Conservation (phyloP, 805 yeast genomes). For the Saturnispora diversa region DNA sequence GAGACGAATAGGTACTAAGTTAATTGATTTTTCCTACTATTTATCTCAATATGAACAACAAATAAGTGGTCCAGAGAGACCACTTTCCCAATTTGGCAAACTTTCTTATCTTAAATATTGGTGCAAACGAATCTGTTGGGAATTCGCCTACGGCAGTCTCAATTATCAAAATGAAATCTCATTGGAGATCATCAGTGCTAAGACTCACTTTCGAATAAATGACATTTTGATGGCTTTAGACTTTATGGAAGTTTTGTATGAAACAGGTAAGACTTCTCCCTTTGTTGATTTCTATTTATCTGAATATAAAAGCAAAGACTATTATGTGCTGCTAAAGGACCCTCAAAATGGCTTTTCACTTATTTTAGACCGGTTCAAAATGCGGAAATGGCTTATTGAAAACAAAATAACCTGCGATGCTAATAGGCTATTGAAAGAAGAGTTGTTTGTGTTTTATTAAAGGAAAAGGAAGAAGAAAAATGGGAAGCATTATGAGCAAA, state of each 20-base stretch:
- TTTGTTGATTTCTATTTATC: conserved; percentile 26
- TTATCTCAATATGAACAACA: conserved; percentile 56
- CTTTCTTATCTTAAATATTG: conserved; percentile 68
- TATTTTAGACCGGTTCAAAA: conserved; percentile 19
- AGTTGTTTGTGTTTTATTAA: conserved; percentile 1
- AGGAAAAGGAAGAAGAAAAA: not conserved
- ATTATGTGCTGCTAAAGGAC: conserved; percentile 21
- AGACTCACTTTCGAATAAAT: conserved; percentile 56
- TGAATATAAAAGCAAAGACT: conserved; percentile 14
- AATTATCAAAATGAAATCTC: conserved; percentile 29
- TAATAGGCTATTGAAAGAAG: not conserved
- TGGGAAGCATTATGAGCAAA: conserved; percentile 2
- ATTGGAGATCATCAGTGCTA: conserved; percentile 41
- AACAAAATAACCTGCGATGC: conserved; percentile 12
- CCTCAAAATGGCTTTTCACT: conserved; percentile 17
- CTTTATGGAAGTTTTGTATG: conserved; percentile 40
- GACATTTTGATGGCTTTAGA: conserved; percentile 56
- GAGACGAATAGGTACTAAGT: conserved; percentile 62
- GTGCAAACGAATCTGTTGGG: conserved; percentile 47
- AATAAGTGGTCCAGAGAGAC: conserved; percentile 86
- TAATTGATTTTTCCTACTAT: conserved; percentile 78
- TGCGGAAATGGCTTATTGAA: conserved; percentile 26
- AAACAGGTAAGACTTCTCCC: conserved; percentile 21
- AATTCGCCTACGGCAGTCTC: conserved; percentile 36
- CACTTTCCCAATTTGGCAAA: conserved; percentile 76